Percentiles rank a stretch among this genome's conserved stretches.
phyloP scores from a whole-genome alignment of 2,329 filamentous ascomycete genomes.

The Alternaria sp. region DNA sequence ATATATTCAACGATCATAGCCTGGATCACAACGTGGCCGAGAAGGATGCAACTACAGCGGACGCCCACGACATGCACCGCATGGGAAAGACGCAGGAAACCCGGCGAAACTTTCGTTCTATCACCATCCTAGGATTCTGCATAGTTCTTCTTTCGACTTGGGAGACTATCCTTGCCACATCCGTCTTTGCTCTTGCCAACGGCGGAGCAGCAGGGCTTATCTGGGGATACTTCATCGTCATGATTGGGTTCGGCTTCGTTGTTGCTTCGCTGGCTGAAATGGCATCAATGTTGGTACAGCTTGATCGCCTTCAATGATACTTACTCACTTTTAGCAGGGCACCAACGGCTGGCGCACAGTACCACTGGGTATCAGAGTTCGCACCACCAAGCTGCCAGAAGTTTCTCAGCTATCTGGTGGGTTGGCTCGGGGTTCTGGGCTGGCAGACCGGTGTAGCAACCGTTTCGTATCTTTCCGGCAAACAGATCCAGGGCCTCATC shows the following conservation, averaged over 20 bases:
- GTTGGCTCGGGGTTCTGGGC: constrained; percentile 54
- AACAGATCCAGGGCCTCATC: constrained; percentile 47
- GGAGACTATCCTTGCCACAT: constrained; percentile 25
- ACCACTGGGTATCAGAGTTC: constrained; percentile 44
- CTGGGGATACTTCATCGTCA: constrained; percentile 34
- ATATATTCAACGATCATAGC: background rate
- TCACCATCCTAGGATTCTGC: constrained; percentile 26
- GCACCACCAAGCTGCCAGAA: constrained; percentile 47
- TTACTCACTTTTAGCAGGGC: constrained; percentile 18
- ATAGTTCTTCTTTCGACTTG: constrained; percentile 29
- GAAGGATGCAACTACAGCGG: constrained; percentile 24
- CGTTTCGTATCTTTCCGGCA: constrained; percentile 51
- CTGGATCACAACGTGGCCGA: background rate
- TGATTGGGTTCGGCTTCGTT: constrained; percentile 33
- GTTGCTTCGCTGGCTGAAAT: constrained; percentile 38
- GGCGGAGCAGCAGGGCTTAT: constrained; percentile 41
- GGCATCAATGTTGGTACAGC: constrained; percentile 40
- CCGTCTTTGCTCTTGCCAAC: constrained; percentile 26
- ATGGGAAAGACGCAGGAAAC: constrained; percentile 34
- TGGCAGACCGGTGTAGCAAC: constrained; percentile 56
- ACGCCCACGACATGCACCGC: constrained; percentile 27
- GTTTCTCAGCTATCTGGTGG: constrained; percentile 49
- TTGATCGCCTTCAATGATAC: background rate
- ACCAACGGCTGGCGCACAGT: constrained; percentile 43
- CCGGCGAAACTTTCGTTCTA: constrained; percentile 18